Conservation (phyloP, 1,284 basidiomycete genomes). For the Moesziomyces sp. region DNA sequence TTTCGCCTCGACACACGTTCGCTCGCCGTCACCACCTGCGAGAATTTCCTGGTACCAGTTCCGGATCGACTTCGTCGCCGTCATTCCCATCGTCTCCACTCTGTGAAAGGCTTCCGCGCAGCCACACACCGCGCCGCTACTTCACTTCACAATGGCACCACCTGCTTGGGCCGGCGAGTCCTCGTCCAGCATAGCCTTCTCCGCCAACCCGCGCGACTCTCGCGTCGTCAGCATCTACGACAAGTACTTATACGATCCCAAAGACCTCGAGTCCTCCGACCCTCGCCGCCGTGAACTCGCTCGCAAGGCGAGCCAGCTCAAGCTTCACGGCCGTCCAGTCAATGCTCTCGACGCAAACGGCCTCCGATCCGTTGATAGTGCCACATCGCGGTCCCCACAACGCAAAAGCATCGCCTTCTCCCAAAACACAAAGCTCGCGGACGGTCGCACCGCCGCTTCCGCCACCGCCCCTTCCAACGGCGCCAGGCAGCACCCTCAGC, state of each 20-base stretch:
- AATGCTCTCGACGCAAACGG: constrained; percentile 47
- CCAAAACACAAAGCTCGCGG: constrained; percentile 36
- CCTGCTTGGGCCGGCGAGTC: constrained; percentile 36
- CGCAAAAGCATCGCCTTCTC: constrained; percentile 47
- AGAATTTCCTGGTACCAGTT: too few species aligned
- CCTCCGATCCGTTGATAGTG: constrained; percentile 10
- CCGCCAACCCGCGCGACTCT: constrained; percentile 47
- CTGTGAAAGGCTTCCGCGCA: not conserved
- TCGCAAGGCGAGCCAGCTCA: constrained; percentile 45
- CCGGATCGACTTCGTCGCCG: not conserved
- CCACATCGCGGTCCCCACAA: constrained; percentile 7
- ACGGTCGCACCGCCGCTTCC: constrained; percentile 26
- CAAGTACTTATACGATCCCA: constrained; percentile 57
- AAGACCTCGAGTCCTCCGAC: constrained; percentile 50
- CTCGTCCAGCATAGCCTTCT: constrained; percentile 37
- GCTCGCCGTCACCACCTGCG: not conserved
- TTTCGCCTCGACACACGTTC: not conserved
- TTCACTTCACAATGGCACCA: constrained; percentile 17
- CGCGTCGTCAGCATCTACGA: constrained; percentile 60
- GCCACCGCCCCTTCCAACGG: constrained; percentile 8
- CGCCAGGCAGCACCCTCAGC: not conserved
- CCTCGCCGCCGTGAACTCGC: constrained; percentile 50
- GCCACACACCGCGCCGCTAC: not conserved
- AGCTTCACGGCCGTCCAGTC: constrained; percentile 39
- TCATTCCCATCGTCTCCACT: not conserved